phyloP scores from a whole-genome alignment of 2,329 filamentous ascomycete species.

The Akanthomyces lecanii region DNA sequence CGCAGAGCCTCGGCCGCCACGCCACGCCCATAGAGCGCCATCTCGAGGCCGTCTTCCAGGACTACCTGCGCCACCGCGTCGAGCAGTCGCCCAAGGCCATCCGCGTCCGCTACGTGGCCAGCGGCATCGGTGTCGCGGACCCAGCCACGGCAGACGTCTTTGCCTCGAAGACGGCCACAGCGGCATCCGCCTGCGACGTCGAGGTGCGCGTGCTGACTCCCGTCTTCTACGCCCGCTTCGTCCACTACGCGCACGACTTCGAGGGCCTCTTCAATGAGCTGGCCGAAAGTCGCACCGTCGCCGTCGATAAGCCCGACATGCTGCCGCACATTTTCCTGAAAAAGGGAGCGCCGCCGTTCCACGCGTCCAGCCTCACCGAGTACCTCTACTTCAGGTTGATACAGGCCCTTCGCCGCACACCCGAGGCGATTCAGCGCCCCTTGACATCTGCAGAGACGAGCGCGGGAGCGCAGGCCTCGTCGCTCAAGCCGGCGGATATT shows the following conservation, averaged over 20 bases:
- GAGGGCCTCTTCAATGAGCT: slow-evolving; percentile 60
- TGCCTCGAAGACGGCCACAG: background rate
- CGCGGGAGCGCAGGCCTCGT: slow-evolving; percentile 11
- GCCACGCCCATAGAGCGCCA: slow-evolving; percentile 46
- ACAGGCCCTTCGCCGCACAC: slow-evolving; percentile 39
- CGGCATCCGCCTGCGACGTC: slow-evolving; percentile 26
- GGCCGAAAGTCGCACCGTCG: slow-evolving; percentile 55
- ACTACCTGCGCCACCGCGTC: slow-evolving; percentile 48
- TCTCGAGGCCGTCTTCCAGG: slow-evolving; percentile 45
- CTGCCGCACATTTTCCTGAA: slow-evolving; percentile 44
- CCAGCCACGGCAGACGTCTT: background rate
- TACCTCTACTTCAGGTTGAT: slow-evolving; percentile 42
- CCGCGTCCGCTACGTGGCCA: slow-evolving; percentile 49
- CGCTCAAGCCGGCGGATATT: slow-evolving; percentile 33
- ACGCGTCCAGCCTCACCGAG: slow-evolving; percentile 33
- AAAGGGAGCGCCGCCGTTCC: slow-evolving; percentile 31
- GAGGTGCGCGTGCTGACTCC: slow-evolving; percentile 60
- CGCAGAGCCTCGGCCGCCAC: slow-evolving; percentile 49
- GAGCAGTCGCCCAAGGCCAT: slow-evolving; percentile 41
- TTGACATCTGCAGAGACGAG: slow-evolving; percentile 35
- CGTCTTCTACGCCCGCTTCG: slow-evolving; percentile 62
- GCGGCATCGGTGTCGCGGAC: slow-evolving; percentile 35
- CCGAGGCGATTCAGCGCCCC: slow-evolving; percentile 37
- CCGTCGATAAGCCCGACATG: slow-evolving; percentile 50
- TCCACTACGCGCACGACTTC: slow-evolving; percentile 57